Percentiles rank a stretch among this genome's conserved stretches.
Conservation (phyloP, 2,329 filamentous ascomycete species). For the Neopestalotiopsis clavispora region DNA sequence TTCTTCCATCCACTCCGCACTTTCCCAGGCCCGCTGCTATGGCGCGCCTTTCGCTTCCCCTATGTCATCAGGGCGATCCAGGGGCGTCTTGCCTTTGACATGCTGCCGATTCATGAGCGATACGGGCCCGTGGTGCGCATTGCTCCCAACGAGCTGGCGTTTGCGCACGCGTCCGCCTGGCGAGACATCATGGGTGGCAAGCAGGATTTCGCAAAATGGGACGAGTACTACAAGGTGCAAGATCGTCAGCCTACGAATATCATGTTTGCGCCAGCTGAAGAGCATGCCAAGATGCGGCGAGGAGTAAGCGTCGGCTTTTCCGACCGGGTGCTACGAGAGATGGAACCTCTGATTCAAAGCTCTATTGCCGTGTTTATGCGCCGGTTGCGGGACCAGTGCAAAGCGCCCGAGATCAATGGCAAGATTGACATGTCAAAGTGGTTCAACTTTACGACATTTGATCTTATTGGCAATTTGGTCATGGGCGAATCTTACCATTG, state of each 20-base stretch:
- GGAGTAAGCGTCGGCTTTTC: slow-evolving; percentile 5
- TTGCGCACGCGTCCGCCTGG: slow-evolving; percentile 32
- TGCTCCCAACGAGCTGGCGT: slow-evolving; percentile 37
- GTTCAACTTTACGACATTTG: slow-evolving; percentile 14
- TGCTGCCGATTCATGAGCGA: slow-evolving; percentile 32
- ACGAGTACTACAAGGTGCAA: slow-evolving; percentile 11
- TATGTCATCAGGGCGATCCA: slow-evolving; percentile 6
- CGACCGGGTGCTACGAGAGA: slow-evolving; percentile 9
- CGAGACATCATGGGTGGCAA: slow-evolving; percentile 31
- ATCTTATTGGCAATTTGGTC: slow-evolving; percentile 11
- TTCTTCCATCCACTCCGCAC: slow-evolving; percentile 15
- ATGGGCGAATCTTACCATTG: slow-evolving; percentile 10
- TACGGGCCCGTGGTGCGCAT: slow-evolving; percentile 37
- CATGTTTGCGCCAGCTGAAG: slow-evolving; percentile 15
- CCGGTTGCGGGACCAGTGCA: slow-evolving; percentile 5
- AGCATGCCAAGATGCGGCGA: slow-evolving; percentile 9
- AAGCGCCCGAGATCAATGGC: background rate
- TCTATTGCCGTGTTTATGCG: slow-evolving; percentile 10
- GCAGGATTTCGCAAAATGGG: slow-evolving; percentile 13
- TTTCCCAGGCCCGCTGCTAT: slow-evolving; percentile 12
- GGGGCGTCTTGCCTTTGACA: slow-evolving; percentile 22
- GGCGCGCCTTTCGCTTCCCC: slow-evolving; percentile 8
- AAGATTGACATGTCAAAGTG: slow-evolving; percentile 1
- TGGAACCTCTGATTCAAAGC: slow-evolving; percentile 5
- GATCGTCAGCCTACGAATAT: slow-evolving; percentile 10